Base-by-base conservation (phyloP, 176 grass and related monocot genomes). In the Raddia guianensis region DNA sequence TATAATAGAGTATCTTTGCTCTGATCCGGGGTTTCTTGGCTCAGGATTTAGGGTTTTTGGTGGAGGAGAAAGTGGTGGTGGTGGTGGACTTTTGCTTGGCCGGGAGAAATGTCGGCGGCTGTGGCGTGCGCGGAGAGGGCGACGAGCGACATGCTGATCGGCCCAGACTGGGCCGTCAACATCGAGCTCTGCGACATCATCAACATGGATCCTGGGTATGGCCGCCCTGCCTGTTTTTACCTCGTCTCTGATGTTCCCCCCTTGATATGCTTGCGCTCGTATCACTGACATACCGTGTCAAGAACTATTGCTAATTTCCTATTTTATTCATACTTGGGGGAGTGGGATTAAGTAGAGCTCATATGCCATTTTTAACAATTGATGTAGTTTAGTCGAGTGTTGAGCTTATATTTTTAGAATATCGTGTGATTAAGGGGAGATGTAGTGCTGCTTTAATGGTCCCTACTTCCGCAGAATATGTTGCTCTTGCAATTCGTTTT, bases 131-230 rank as follows among this genome's bases (percentile, higher is more conserved):
- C 90, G 5, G 97, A 99, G 72, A 86, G 97, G 86, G 97, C 97
- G 32, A 99, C 97, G 12, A 99, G 72, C 80, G 97, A 96, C 75
- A 90, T 93, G 87, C 68, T 99, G 18, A 99, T 93, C 60, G 92
- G 97, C 6, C 97, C 97, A 9, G 97, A 99, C 58, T 99, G 97
- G 97, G 93, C 90, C 42, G 80, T 99, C 44, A 99, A 99, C 81
- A 95, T 99, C 82, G 97, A 99, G 83, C 89, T 99, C 32, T 99
- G 97, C 66, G 97, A 99, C 89, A 95, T 99, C 92, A 91, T 99
- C 80, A 99, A 93, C 80, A 91, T 87, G 84, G 90, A 99, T 87
- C 93, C 91, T 43, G 90, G 88, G 97, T 99, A 84, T 72, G 79
- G 13, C 46, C 42, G 11, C 50, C 62, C 53, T 74, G 54, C 32